Evolutionary conservation across 805 yeast species (phyloP), one percentile per base, ranked within the genome.

Genomic region (Alloascoidea hylecoeti): DNA sequence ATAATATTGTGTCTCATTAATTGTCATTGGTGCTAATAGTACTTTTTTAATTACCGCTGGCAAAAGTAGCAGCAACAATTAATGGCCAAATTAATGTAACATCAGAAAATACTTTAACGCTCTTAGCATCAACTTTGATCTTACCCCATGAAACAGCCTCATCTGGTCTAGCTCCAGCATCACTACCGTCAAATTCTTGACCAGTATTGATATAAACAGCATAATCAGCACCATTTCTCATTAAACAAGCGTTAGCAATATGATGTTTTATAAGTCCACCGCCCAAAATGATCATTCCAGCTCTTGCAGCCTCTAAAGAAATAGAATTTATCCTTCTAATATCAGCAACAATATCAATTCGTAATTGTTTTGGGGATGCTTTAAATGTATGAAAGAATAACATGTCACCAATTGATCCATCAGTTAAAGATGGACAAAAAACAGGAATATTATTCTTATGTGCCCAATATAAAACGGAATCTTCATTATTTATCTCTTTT

Each of bases 141-240:
- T 92, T 92, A 46, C 99, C 99, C 99, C 99, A 92, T 32, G 95
- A 81, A 38, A 92, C 81, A 17, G 98, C 98, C 63, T 92, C 99
- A 57, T 92, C 98, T 1, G 97, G 97, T 56, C 98, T 75, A 4
- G 98, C 98, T 46, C 98, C 98, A 6, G 98, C 97, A 58, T 92
- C 98, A 16, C 96, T 84, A 35, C 98, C 98, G 55, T 92, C 99
- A 50, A 86, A 92, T 57, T 92, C 99, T 62, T 92, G 97, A 35
- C 96, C 98, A 13, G 99, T 92, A 60, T 92, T 92, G 56, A 92
- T 89, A 60, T 74, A 92, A 15, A 92, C 96, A 4, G 98, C 97
- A 55, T 78, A 85, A 57, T 92, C 99, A 16, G 99, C 98, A 51
- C 99, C 99, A 51, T 92, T 94, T 67, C 99, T 80, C 99, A 92